Evolutionary conservation across 495 filamentous ascomycete genomes (phyloP).

Genomic region (Aspergillus wentii): DNA sequence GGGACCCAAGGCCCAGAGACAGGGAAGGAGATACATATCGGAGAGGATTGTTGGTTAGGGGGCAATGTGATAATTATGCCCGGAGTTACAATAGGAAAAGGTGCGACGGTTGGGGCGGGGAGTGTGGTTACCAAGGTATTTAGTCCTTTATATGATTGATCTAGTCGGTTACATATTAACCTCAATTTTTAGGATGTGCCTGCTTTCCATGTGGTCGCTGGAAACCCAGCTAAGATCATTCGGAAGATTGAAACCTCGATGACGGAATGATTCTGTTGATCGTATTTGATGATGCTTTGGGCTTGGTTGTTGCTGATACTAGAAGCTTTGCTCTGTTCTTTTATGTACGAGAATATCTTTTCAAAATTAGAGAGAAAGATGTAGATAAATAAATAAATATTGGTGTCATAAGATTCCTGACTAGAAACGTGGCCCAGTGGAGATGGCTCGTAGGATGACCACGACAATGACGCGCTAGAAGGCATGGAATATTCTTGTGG

Average conservation of each 20-base stretch:
- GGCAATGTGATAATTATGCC: conserved; percentile 71
- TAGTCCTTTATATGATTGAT: background rate
- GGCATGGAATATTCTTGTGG: conserved; percentile 1
- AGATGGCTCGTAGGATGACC: too few species aligned
- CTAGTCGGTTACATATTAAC: background rate
- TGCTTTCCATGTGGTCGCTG: conserved; percentile 56
- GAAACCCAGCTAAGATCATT: conserved; percentile 63
- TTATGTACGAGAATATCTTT: too few species aligned
- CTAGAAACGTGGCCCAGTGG: too few species aligned
- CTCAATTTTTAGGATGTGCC: conserved; percentile 49
- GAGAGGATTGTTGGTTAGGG: conserved; percentile 87
- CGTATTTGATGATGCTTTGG: background rate
- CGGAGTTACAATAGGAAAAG: conserved; percentile 77
- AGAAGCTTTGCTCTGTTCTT: too few species aligned
- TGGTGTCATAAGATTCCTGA: too few species aligned
- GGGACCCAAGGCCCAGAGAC: conserved; percentile 70
- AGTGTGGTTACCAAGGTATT: conserved; percentile 84
- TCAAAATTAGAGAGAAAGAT: too few species aligned
- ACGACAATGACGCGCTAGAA: conserved; percentile 2
- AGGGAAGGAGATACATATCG: conserved; percentile 71
- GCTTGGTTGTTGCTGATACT: too few species aligned
- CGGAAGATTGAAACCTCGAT: conserved; percentile 46
- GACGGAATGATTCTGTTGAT: conserved; percentile 10
- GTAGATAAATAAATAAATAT: too few species aligned
- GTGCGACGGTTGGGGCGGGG: conserved; percentile 75